Evolutionary conservation across 1,284 basidiomycete genomes (phyloP), one percentile per base, ranked within the genome.

Genomic region (Ceratobasidium sp.): DNA sequence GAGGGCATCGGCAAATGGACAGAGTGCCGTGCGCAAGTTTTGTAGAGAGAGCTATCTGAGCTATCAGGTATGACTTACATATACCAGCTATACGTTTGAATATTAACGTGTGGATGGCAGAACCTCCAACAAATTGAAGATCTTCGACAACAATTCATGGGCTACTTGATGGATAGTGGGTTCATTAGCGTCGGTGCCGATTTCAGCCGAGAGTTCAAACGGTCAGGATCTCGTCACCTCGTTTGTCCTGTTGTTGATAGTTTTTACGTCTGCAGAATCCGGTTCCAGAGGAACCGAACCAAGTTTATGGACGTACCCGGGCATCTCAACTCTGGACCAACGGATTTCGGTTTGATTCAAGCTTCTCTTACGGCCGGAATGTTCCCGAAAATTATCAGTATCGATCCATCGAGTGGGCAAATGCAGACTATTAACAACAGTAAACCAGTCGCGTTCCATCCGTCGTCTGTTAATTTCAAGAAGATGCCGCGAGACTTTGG

Each of bases 111-210:
- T 34, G 1, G 72, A 31, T 48, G 53, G 1, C 82, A 96, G 89
- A 98, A 95, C 79, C 83, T 99, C 74, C 90, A 95, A 81, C 95
- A 98, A 81, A 98, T 99, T 62, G 98, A 99, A 81, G 98, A 99
- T 80, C 86, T 99, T 37, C 90, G 97, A 6, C 95, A 98, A 80
- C 97, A 98, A 81, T 92, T 98, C 78, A 85, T 98, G 51, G 89
- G 92, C 86, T 93, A 78, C 77, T 61, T 71, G 56, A 71, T 71
- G 19, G 68, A 71, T 24, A 71, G 68, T 56, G 56, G 53, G n/a
- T 71, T 71, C 19, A 31, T 71, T 7, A 71, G 16, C 43, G 68
- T 71, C 19, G 29, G 37, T 24, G 22, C 54, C 24, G 43, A 58
- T 11, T 71, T 59, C 43, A 59, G 56, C 29, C 68, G 41, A 43